These are phyloP conservation scores for Phylloboletellus chloephorus DNA, from an alignment of 1,284 basidiomycete species.

Conservation along the genomic window DNA sequence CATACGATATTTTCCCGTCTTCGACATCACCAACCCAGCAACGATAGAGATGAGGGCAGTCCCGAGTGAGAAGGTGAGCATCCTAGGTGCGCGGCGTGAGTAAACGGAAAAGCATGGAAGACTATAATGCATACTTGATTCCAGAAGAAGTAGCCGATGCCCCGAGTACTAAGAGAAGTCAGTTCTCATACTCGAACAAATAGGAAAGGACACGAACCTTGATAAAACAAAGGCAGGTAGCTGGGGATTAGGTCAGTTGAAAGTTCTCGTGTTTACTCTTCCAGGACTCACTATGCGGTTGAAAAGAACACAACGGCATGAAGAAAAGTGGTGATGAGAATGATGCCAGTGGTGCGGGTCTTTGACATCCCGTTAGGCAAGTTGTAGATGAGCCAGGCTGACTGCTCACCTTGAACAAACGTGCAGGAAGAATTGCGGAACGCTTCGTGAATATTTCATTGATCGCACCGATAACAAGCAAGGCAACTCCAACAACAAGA, in stretches of 20 bases:
- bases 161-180: conserved; percentile 49
- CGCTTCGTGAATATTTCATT: conserved; percentile 71
- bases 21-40: conserved; percentile 57
- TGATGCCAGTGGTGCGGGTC: conserved; percentile 68
- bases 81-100: conserved; percentile 37
- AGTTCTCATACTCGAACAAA: conserved; percentile 18
- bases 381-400: background rate
- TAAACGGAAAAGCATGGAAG: background rate
- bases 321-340: conserved; percentile 58
- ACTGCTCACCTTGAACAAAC: conserved; percentile 60
- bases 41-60: conserved; percentile 51
- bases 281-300: conserved; percentile 26
- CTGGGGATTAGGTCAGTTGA: conserved; percentile 26
- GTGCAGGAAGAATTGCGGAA: conserved; percentile 76
- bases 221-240: conserved; percentile 77
- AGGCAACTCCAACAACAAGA: conserved; percentile 60
- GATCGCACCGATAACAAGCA: conserved; percentile 52
- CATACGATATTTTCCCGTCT: conserved; percentile 56
- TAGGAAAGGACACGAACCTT: conserved; percentile 30
- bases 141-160: conserved; percentile 72
- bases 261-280: conserved; percentile 3
- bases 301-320: conserved; percentile 68
- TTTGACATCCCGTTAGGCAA: conserved; percentile 22
- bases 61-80: conserved; percentile 73
- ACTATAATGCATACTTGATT: conserved; percentile 44